phyloP scores from a whole-genome alignment of 352 stramenopile genomes.

The Aphanomyces cochlioides region DNA sequence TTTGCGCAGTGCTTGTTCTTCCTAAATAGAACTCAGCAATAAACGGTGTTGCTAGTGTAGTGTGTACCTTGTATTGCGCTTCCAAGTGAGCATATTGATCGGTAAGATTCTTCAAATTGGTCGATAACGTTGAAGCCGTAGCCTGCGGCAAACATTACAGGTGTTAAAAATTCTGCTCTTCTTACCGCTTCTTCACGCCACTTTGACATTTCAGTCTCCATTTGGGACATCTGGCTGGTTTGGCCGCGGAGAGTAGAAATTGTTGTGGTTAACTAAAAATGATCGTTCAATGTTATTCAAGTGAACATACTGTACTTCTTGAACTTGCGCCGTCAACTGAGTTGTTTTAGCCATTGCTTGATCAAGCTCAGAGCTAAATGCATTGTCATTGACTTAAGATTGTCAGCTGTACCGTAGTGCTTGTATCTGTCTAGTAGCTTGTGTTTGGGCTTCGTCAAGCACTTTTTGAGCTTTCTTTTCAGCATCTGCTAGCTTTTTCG shows the following conservation, averaged over 20 bases:
- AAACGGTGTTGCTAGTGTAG: neutral
- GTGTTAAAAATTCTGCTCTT: neutral
- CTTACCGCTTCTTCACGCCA: constrained; percentile 46
- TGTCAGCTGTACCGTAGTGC: constrained; percentile 35
- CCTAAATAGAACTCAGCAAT: constrained; percentile 26
- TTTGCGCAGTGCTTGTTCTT: constrained; percentile 88
- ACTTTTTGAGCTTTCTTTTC: constrained; percentile 80
- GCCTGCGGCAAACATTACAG: constrained; percentile 18
- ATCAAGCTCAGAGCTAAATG: neutral
- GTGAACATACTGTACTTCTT: neutral
- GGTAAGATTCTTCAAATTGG: constrained; percentile 42
- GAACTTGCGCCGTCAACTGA: neutral
- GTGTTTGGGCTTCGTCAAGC: constrained; percentile 63
- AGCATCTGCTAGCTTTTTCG: constrained; percentile 59
- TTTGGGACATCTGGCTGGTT: constrained; percentile 32
- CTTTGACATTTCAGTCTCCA: constrained; percentile 40
- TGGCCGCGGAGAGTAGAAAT: constrained; percentile 50
- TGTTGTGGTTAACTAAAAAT: constrained; percentile 39
- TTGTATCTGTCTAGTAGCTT: constrained; percentile 46
- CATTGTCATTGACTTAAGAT: neutral
- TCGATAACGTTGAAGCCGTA: constrained; percentile 45
- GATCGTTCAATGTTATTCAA: neutral
- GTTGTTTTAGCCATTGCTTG: neutral
- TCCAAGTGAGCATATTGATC: constrained; percentile 52
- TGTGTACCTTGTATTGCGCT: constrained; percentile 54